phyloP scores from a whole-genome alignment of 1,284 basidiomycete species.

The Earliella scabrosa region DNA sequence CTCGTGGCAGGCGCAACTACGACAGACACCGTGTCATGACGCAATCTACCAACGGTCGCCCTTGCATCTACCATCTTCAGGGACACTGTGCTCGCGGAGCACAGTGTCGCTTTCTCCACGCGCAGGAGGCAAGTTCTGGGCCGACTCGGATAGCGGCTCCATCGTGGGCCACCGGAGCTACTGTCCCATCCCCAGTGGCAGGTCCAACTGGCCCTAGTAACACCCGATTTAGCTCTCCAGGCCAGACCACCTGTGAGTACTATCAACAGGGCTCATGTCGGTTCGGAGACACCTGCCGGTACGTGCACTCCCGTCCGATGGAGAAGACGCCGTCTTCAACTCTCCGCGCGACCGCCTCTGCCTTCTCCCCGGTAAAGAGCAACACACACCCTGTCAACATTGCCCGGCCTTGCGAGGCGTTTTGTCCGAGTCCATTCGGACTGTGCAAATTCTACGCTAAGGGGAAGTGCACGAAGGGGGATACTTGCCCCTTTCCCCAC shows the following conservation, averaged over 20 bases:
- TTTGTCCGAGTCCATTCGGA: conserved; percentile 7
- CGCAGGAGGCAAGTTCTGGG: too few relatives aligned
- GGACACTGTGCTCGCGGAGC: not conserved
- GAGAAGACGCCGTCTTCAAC: not conserved
- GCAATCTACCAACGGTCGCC: not conserved
- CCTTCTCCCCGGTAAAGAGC: not conserved
- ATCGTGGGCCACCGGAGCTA: too few relatives aligned
- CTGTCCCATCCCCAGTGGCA: too few relatives aligned
- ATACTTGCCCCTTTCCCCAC: conserved; percentile 20
- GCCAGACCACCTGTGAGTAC: not conserved
- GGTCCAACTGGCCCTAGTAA: too few relatives aligned
- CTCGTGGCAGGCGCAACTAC: too few relatives aligned
- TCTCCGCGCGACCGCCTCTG: not conserved
- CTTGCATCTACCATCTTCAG: not conserved
- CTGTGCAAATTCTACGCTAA: conserved; percentile 46
- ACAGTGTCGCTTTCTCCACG: not conserved
- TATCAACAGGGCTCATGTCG: conserved; percentile 6
- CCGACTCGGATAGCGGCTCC: too few relatives aligned
- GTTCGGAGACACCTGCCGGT: conserved; percentile 12
- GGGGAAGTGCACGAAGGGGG: conserved; percentile 29
- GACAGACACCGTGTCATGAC: not conserved
- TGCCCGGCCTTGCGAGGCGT: not conserved
- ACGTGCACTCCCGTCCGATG: not conserved
- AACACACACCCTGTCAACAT: not conserved
- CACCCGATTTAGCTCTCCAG: too few relatives aligned